A percentile compares a stretch with the other conserved stretches of the same genome.
Evolutionary conservation across 73 alveolate genomes (phyloP).

Genomic region (Paramecium caudatum): DNA sequence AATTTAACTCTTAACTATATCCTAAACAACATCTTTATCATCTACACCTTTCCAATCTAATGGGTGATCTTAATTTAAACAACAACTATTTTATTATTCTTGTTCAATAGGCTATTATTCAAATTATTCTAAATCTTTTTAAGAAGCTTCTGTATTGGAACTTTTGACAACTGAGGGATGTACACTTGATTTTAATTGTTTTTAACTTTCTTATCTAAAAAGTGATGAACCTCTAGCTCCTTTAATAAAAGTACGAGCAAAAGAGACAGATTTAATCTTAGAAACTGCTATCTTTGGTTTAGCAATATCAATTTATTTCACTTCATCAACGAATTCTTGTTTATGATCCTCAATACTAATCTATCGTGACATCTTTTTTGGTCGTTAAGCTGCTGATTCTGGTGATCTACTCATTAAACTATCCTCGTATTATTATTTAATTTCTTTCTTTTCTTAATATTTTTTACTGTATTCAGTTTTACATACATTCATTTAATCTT

Average conservation of each 20-base stretch:
- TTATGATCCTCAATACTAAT: constrained; percentile 6
- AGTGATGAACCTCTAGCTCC: constrained; percentile 5
- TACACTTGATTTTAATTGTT: background rate
- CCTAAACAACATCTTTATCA: background rate
- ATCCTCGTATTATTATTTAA: background rate
- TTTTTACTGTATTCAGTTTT: background rate
- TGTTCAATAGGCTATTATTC: background rate
- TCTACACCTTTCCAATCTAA: background rate
- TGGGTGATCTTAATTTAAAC: background rate
- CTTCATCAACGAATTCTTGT: background rate
- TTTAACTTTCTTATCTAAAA: constrained; percentile 16
- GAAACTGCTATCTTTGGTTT: background rate
- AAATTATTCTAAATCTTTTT: constrained; percentile 17
- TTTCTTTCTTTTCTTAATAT: background rate
- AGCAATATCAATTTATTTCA: constrained; percentile 9
- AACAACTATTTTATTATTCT: background rate
- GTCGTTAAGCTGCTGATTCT: background rate
- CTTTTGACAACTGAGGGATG: too few relatives aligned
- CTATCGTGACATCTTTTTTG: background rate
- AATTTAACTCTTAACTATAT: background rate
- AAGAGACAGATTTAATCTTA: background rate
- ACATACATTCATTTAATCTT: background rate
- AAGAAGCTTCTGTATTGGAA: background rate
- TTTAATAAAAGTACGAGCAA: background rate
- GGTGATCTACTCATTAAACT: background rate